phyloP scores from a whole-genome alignment of 2,329 filamentous ascomycete genomes.

The Graphium sp. region DNA sequence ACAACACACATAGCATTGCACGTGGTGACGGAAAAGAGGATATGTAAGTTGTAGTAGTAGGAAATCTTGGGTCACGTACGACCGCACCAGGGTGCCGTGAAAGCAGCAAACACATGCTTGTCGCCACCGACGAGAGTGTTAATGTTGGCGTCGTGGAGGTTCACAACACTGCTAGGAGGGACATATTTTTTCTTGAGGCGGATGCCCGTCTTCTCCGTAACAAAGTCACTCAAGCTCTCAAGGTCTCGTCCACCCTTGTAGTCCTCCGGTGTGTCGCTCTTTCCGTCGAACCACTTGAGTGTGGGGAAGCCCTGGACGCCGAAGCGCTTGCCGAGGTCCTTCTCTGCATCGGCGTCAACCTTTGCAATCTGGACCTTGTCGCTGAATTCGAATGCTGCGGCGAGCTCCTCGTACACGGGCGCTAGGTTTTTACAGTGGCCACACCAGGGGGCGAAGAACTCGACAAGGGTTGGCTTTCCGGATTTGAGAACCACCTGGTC shows the following conservation, averaged over 20 bases:
- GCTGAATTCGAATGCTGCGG: slow-evolving; percentile 50
- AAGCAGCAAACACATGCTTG: slow-evolving; percentile 85
- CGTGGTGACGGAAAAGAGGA: neutral
- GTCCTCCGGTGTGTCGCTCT: slow-evolving; percentile 68
- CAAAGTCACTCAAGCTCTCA: slow-evolving; percentile 66
- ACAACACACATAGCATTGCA: slow-evolving; percentile 1
- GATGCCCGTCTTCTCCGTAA: slow-evolving; percentile 73
- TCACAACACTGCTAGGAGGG: slow-evolving; percentile 57
- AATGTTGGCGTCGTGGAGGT: slow-evolving; percentile 69
- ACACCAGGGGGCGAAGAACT: slow-evolving; percentile 98
- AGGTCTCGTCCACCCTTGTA: slow-evolving; percentile 80
- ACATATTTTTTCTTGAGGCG: slow-evolving; percentile 63
- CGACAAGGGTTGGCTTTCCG: slow-evolving; percentile 87
- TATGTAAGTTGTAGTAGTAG: neutral
- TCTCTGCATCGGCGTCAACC: slow-evolving; percentile 87
- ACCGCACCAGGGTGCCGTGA: slow-evolving; percentile 96
- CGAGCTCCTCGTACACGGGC: slow-evolving; percentile 87
- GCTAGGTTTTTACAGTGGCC: slow-evolving; percentile 98
- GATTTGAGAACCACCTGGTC: slow-evolving; percentile 78
- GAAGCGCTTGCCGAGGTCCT: slow-evolving; percentile 67
- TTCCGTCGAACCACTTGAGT: slow-evolving; percentile 94
- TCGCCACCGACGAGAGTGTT: slow-evolving; percentile 62
- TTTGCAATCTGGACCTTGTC: slow-evolving; percentile 77
- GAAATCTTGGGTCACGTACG: slow-evolving; percentile 62
- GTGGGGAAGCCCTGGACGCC: slow-evolving; percentile 92